A percentile compares a stretch with the other conserved stretches of the same genome.
Conservation (phyloP, 2,329 filamentous ascomycete genomes). For the Fusarium goolgardi region DNA sequence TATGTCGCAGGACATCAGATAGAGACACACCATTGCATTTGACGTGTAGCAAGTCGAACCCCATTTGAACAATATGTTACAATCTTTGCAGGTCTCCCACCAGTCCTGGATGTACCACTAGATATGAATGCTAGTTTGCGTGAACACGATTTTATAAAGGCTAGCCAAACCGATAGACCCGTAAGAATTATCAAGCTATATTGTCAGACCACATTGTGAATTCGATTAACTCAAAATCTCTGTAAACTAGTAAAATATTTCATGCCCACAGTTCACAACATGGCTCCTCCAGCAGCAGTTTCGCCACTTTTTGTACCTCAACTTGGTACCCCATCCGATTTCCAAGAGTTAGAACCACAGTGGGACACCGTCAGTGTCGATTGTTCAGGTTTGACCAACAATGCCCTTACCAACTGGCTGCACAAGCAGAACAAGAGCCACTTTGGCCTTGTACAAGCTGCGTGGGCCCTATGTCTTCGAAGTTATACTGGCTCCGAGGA, state of each 20-base stretch:
- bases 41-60: not conserved
- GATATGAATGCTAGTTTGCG: too few relatives aligned
- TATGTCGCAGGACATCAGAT: not conserved
- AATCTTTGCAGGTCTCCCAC: not conserved
- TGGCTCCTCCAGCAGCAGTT: conserved; percentile 4
- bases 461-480: conserved; percentile 1
- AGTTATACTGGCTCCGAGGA: conserved; percentile 13
- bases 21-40: not conserved
- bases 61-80: too few relatives aligned
- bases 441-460: not conserved
- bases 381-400: not conserved
- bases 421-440: not conserved
- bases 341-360: not conserved
- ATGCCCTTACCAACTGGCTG: not conserved
- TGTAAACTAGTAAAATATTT: not conserved
- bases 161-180: not conserved
- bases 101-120: not conserved
- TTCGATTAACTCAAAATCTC: too few relatives aligned
- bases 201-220: not conserved
- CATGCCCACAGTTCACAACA: not conserved
- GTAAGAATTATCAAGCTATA: not conserved
- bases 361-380: not conserved
- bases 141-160: not conserved
- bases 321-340: not conserved
- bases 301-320: not conserved